Conservation (phyloP, 192 early-diverging fungal genomes). For the Endogone sp. region DNA sequence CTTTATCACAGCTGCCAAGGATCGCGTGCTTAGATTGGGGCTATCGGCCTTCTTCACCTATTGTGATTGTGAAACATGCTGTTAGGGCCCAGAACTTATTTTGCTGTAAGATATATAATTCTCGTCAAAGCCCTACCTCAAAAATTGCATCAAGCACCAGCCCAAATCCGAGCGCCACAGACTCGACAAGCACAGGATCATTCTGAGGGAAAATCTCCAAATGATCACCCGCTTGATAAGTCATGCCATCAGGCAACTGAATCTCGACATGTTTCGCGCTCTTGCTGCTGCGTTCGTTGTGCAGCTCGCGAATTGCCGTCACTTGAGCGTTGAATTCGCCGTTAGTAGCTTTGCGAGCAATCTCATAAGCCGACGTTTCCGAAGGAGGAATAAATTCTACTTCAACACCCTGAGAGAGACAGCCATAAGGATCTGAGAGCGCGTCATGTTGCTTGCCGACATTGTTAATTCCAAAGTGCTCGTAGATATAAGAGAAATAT, state of each 20-base stretch:
- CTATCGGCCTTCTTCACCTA: no score
- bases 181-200: slow-evolving; percentile 28
- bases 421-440: slow-evolving; percentile 3
- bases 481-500: slow-evolving; percentile 17
- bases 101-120: no score
- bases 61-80: no score
- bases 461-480: no score
- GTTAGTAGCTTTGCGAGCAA: slow-evolving; percentile 12
- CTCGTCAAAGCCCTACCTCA: no score
- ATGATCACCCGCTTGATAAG: slow-evolving; percentile 48
- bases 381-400: slow-evolving; percentile 12
- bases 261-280: slow-evolving; percentile 44
- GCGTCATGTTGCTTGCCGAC: no score
- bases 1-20: slow-evolving; percentile 28
- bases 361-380: slow-evolving; percentile 7
- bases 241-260: slow-evolving; percentile 9
- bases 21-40: neutral
- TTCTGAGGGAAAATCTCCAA: slow-evolving; percentile 49
- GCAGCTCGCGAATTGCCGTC: slow-evolving; percentile 37
- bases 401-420: slow-evolving; percentile 1
- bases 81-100: no score
- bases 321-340: slow-evolving; percentile 25
- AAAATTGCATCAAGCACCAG: slow-evolving; percentile 49
- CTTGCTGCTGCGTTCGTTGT: slow-evolving; percentile 27
- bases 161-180: slow-evolving; percentile 38